phyloP scores from a whole-genome alignment of 805 yeast genomes.

The Metschnikowia koreensis region DNA sequence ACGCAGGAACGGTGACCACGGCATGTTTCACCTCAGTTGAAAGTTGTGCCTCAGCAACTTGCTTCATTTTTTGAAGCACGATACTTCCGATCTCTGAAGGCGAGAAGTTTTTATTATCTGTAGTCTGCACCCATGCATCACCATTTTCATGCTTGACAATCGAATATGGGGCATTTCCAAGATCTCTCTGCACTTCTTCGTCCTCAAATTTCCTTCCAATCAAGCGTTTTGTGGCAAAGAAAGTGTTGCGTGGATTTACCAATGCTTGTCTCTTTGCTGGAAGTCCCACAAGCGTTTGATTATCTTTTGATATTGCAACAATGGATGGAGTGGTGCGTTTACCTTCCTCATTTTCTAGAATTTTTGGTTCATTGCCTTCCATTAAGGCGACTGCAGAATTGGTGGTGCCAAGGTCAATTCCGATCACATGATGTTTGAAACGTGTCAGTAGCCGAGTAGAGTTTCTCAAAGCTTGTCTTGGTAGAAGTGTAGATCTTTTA shows the following conservation, averaged over 20 bases:
- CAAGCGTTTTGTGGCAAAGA: slow-evolving; percentile 77
- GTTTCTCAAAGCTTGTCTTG: neutral
- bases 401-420: slow-evolving; percentile 84
- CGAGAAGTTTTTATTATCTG: slow-evolving; percentile 44
- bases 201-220: slow-evolving; percentile 73
- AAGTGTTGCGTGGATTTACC: slow-evolving; percentile 72
- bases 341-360: slow-evolving; percentile 77
- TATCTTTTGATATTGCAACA: slow-evolving; percentile 56
- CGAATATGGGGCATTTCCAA: slow-evolving; percentile 59
- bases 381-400: slow-evolving; percentile 83
- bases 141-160: slow-evolving; percentile 60
- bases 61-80: slow-evolving; percentile 62
- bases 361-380: slow-evolving; percentile 59
- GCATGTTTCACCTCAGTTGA: slow-evolving; percentile 53
- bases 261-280: slow-evolving; percentile 78
- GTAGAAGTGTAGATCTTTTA: neutral
- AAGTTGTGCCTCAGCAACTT: slow-evolving; percentile 56
- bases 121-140: slow-evolving; percentile 64
- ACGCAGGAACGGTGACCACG: slow-evolving; percentile 83
- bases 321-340: slow-evolving; percentile 77
- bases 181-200: slow-evolving; percentile 66
- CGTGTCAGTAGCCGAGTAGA: slow-evolving; percentile 7
- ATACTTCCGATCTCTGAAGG: slow-evolving; percentile 74
- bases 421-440: slow-evolving; percentile 49
- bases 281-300: slow-evolving; percentile 50